phyloP scores from a whole-genome alignment of 1,284 basidiomycete genomes.

The Neolentinus lepideus region DNA sequence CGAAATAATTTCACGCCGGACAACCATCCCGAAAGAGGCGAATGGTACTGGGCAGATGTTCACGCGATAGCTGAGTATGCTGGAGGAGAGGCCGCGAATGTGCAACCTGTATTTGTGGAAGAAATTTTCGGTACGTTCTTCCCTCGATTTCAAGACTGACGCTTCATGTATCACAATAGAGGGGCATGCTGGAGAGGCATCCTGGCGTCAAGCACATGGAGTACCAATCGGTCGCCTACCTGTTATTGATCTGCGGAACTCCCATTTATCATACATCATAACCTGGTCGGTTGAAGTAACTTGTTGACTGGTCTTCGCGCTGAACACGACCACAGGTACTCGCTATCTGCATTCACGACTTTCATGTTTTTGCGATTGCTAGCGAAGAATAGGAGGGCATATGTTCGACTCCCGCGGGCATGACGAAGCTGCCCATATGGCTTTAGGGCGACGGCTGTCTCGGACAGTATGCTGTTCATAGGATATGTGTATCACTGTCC shows the following conservation, averaged over 20 bases:
- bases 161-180: constrained; percentile 39
- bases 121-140: constrained; percentile 69
- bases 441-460: not conserved
- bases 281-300: constrained; percentile 66
- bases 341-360: constrained; percentile 60
- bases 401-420: constrained; percentile 22
- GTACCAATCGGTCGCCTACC: constrained; percentile 83
- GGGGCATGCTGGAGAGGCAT: constrained; percentile 70
- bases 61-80: constrained; percentile 75
- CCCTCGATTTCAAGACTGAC: constrained; percentile 6
- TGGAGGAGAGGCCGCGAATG: constrained; percentile 60
- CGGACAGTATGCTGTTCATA: not conserved
- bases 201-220: constrained; percentile 60
- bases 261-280: constrained; percentile 91
- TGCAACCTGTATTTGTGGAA: constrained; percentile 85
- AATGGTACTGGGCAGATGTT: constrained; percentile 93
- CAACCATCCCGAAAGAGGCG: constrained; percentile 74
- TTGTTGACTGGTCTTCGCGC: constrained; percentile 2
- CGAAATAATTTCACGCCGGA: constrained; percentile 84
- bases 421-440: constrained; percentile 5
- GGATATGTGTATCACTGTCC: not conserved
- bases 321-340: constrained; percentile 43
- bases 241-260: constrained; percentile 87
- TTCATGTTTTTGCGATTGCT: constrained; percentile 56
- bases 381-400: constrained; percentile 39